phyloP scores from a whole-genome alignment of 371 early-diverging fungal species.

The Mortierella sp. region DNA sequence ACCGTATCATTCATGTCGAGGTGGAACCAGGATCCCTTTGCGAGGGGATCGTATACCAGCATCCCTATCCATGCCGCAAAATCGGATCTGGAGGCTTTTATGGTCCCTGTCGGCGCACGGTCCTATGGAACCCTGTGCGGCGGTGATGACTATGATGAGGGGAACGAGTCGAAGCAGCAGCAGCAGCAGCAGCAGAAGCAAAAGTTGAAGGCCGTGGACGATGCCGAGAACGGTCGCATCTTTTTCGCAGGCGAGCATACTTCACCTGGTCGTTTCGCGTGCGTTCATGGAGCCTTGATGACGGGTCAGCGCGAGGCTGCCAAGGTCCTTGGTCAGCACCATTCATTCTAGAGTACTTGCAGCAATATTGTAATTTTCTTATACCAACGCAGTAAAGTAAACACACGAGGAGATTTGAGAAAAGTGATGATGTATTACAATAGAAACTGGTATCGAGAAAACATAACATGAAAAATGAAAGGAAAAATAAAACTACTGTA shows the following conservation, averaged over 20 bases:
- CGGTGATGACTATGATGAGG: constrained; percentile 7
- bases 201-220: constrained; percentile 22
- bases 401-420: neutral
- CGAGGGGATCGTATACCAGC: constrained; percentile 47
- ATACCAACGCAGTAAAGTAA: neutral
- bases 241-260: constrained; percentile 59
- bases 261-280: constrained; percentile 30
- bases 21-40: constrained; percentile 51
- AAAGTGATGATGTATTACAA: neutral
- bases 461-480: neutral
- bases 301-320: constrained; percentile 47
- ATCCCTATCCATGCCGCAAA: constrained; percentile 37
- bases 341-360: neutral
- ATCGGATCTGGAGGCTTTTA: constrained; percentile 33
- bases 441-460: constrained; percentile 2
- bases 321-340: constrained; percentile 31
- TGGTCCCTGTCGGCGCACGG: constrained; percentile 27
- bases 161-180: neutral
- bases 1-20: constrained; percentile 36
- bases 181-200: neutral
- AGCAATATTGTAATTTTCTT: neutral
- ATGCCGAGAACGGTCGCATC: constrained; percentile 27
- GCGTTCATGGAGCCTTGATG: constrained; percentile 54
- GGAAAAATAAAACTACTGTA: neutral
- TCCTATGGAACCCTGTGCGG: constrained; percentile 11